Conservation (phyloP, 140 eudicot genomes). For the Ambrosia hybrid region DNA sequence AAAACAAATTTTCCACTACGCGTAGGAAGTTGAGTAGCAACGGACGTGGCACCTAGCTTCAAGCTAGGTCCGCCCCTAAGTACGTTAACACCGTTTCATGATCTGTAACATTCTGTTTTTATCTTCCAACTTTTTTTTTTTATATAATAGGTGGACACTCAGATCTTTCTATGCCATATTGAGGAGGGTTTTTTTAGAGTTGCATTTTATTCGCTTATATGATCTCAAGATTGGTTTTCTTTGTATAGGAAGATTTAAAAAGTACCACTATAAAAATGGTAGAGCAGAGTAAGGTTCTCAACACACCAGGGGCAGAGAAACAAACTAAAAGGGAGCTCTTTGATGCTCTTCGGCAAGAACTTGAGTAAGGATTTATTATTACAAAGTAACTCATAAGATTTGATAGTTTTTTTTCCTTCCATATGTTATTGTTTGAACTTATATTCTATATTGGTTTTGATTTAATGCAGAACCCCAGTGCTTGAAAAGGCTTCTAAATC, state of each 20-base stretch:
- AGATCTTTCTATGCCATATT: background rate
- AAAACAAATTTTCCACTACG: no score
- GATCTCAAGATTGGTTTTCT: constrained; percentile 10
- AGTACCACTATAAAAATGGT: constrained; percentile 86
- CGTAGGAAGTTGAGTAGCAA: no score
- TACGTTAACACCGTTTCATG: background rate
- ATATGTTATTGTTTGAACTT: background rate
- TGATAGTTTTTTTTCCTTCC: background rate
- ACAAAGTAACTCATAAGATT: background rate
- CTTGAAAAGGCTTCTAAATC: constrained; percentile 97
- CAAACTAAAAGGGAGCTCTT: constrained; percentile 94
- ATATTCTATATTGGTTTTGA: constrained; percentile 14
- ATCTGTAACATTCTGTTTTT: background rate
- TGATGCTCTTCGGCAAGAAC: constrained; percentile 94
- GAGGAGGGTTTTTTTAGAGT: no score
- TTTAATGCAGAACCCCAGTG: constrained; percentile 72
- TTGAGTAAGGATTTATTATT: constrained; percentile 59
- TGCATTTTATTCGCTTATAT: background rate
- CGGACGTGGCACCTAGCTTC: no score
- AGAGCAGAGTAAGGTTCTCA: constrained; percentile 96
- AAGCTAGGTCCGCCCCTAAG: no score
- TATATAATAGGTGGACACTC: background rate
- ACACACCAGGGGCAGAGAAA: constrained; percentile 94
- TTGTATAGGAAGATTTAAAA: constrained; percentile 58
- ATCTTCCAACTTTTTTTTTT: background rate